Evolutionary conservation across 2,329 filamentous ascomycete genomes (phyloP).

Genomic region (Colletotrichum eleusines): DNA sequence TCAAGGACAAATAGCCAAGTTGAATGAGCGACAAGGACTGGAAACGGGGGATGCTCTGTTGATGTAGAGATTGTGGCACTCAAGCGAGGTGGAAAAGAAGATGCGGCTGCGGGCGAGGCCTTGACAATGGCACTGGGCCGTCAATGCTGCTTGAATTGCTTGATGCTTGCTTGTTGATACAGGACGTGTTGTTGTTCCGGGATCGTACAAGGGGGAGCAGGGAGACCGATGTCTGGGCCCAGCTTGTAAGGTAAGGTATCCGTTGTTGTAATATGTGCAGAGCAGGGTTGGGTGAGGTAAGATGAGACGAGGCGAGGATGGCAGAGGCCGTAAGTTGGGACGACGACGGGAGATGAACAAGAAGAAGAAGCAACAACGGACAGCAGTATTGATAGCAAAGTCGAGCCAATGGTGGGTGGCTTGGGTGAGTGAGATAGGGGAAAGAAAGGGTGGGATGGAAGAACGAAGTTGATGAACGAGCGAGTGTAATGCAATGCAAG

Average conservation of each 20-base stretch:
- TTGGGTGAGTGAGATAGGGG: slow-evolving; percentile 8
- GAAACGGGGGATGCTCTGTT: slow-evolving; percentile 34
- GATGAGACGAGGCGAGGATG: slow-evolving; percentile 14
- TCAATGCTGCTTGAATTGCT: slow-evolving; percentile 34
- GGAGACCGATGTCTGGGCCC: slow-evolving; percentile 39
- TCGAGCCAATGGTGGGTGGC: slow-evolving; percentile 25
- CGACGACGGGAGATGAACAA: slow-evolving; percentile 5
- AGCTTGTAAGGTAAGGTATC: slow-evolving; percentile 38
- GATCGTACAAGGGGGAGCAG: slow-evolving; percentile 31
- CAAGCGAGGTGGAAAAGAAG: slow-evolving; percentile 25
- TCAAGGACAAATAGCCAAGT: slow-evolving; percentile 31
- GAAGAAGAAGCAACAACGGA: slow-evolving; percentile 31
- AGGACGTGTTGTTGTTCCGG: slow-evolving; percentile 33
- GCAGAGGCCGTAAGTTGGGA: slow-evolving; percentile 27
- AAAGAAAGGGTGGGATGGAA: slow-evolving; percentile 21
- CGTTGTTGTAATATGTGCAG: slow-evolving; percentile 7
- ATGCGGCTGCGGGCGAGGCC: slow-evolving; percentile 24
- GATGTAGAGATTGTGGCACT: slow-evolving; percentile 36
- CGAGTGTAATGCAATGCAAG: slow-evolving; percentile 14
- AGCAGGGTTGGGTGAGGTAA: slow-evolving; percentile 32
- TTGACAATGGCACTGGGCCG: slow-evolving; percentile 30
- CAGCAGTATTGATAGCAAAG: slow-evolving; percentile 9
- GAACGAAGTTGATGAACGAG: slow-evolving; percentile 23
- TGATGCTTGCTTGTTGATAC: slow-evolving; percentile 33
- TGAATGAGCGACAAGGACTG: slow-evolving; percentile 36